Evolutionary conservation across 2,329 filamentous ascomycete species (phyloP), one percentile per base, ranked within the genome.

Genomic region (Tympanopsis confertula): DNA sequence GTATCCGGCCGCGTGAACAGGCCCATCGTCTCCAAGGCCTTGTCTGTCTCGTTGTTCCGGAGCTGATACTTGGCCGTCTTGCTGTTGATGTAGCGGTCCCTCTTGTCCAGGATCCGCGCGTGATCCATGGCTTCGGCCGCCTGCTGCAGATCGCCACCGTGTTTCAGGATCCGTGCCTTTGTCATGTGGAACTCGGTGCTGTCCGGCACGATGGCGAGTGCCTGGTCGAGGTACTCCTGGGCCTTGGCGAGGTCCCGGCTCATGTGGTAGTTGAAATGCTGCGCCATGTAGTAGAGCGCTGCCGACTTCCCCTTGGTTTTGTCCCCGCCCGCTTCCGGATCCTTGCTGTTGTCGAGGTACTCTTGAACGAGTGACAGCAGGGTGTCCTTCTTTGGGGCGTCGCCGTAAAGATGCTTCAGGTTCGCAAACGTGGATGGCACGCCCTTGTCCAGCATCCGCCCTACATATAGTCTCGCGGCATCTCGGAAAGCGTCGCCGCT

Each of bases 31-130:
- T 85, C 77, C 38, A 96, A 64, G 0, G 85, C 89, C 48, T 78
- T 78, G 37, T 93, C 85, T 52, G 85, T 91, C 54, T 95, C 78
- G 57, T 95, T 78, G 60, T 94, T 94, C 39, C 91, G 79, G 35
- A 98, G 71, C 58, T 93, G 87, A 56, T 98, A 98, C 57, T 98
- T 98, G 42, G 89, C 88, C 36, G 86, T 82, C 64, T 98, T 98
- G 45, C 87, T 93, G 68, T 98, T 98, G 69, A 96, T 96, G 57
- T 96, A 94, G 33, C 91, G 80, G 55, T 98, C 91, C 61, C 82
- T 86, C 46, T 83, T 76, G 53, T 98, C 93, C 44, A 95, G 69
- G 44, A 77, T 72, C 38, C 91, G 78, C 1, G 91, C 91, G 46
- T 81, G 68, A 48, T 95, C 84, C 86, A 98, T 96, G 32, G 78